These are phyloP conservation scores for Sporothrix brunneoviolacea DNA, from an alignment of 2,329 filamentous ascomycete genomes.

Conservation along the genomic window DNA sequence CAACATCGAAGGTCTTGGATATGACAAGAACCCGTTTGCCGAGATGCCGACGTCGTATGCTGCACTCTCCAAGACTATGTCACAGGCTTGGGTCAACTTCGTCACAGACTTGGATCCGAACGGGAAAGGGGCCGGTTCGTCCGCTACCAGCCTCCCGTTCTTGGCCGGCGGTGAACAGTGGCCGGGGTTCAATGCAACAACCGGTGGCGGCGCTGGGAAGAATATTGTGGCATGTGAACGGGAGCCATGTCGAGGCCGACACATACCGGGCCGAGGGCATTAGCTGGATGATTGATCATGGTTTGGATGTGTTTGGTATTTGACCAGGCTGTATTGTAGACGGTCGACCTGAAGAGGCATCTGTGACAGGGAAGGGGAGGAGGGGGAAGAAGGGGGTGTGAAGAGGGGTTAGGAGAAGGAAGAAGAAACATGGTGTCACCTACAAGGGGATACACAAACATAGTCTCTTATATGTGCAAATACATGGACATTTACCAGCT, in stretches of 20 bases:
- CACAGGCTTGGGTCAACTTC: slow-evolving; percentile 14
- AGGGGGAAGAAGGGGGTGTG: no score
- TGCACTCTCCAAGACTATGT: slow-evolving; percentile 24
- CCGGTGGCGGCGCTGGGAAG: slow-evolving; percentile 18
- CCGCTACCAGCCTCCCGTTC: no score
- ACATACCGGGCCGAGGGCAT: slow-evolving; percentile 13
- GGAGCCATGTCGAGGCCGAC: slow-evolving; percentile 10
- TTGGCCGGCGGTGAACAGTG: no score
- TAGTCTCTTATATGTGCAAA: no score
- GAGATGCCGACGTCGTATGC: slow-evolving; percentile 35
- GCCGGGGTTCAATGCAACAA: slow-evolving; percentile 19
- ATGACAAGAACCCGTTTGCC: slow-evolving; percentile 32
- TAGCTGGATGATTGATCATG: slow-evolving; percentile 14
- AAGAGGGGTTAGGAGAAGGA: no score
- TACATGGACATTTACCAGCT: no score
- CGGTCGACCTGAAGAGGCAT: no score
- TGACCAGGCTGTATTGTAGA: no score
- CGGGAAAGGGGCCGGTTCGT: not conserved
- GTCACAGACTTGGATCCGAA: slow-evolving; percentile 12
- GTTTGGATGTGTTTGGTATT: slow-evolving; percentile 12
- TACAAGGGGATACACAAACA: no score
- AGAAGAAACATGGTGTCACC: no score
- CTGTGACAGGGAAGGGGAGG: no score
- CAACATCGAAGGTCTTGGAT: slow-evolving; percentile 43
- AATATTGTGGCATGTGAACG: slow-evolving; percentile 13